A percentile compares a stretch with the other conserved stretches of the same genome.
These are phyloP conservation scores for Crassisporium funariophilum DNA, from an alignment of 768 basidiomycete species.

Conservation along the genomic window DNA sequence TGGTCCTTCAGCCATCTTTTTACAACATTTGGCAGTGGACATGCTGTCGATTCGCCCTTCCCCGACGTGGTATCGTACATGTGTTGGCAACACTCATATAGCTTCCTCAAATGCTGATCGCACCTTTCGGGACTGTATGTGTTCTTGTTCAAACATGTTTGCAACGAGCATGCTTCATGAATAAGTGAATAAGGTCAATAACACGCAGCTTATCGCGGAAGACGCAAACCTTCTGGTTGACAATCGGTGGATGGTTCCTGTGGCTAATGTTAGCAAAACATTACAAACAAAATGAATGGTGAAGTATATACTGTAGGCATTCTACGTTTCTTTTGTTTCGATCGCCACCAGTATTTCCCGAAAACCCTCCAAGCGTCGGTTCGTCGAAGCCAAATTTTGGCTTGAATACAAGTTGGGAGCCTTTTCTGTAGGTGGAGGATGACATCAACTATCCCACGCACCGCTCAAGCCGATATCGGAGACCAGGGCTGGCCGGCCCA, in stretches of 20 bases:
- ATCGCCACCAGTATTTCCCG: too few species aligned
- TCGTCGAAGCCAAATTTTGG: too few species aligned
- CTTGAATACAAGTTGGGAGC: too few species aligned
- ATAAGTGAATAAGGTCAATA: background rate
- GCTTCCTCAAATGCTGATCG: conserved; percentile 45
- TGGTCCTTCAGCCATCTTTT: conserved; percentile 62
- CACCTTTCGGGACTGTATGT: conserved; percentile 69
- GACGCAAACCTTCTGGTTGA: background rate
- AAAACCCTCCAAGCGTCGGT: too few species aligned
- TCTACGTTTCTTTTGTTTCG: too few species aligned
- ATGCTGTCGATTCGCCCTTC: conserved; percentile 57
- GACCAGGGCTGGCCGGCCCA: too few species aligned
- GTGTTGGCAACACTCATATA: conserved; percentile 63
- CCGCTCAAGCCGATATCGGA: too few species aligned
- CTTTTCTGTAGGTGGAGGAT: too few species aligned
- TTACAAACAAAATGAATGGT: too few species aligned
- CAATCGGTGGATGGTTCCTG: background rate
- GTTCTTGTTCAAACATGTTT: conserved; percentile 62
- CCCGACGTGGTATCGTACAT: conserved; percentile 51
- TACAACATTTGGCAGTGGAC: conserved; percentile 56
- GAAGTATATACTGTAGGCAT: too few species aligned
- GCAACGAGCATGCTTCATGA: conserved; percentile 68
- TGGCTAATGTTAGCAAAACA: too few species aligned
- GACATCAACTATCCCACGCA: too few species aligned
- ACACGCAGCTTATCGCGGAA: background rate